Base-by-base conservation (phyloP, 2,329 filamentous ascomycete genomes). In the Paraconiothyrium sp. region DNA sequence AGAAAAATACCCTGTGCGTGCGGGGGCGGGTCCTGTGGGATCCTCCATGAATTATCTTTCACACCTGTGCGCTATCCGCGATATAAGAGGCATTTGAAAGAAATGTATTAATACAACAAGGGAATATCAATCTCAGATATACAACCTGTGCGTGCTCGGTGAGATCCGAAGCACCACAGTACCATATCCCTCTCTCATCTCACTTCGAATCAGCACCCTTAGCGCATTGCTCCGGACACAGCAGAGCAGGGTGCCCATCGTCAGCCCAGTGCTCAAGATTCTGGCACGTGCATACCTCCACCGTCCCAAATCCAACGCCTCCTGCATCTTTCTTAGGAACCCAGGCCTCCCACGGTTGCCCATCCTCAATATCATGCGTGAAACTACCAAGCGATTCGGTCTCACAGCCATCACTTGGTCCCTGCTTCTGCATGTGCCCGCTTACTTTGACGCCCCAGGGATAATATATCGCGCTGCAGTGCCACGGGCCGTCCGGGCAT, bases 361-460 rank as follows among this genome's bases (percentile, higher is more conserved):
- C 22, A 24, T 48, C 46, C 46, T 48, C 46, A 47, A 47, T 47
- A 10, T 48, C 46, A 16, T 48, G 46, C 46, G 46, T 48, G 22
- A 24, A 48, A 13, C 22, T 30, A 3, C 46, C 46, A n/a, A 48
- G 16, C 22, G 22, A 10, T 22, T 24, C 46, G 22, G 46, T 48
- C 22, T 48, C 46, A 22, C 46, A 48, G 22, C 22, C 22, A 24
- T 48, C 22, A 24, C 13, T 48, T 14, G 22, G 46, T 4, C 22
- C 10, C 5, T 27, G 46, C 46, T 48, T 48, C 13, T 48, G 46
- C 22, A 48, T 27, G 22, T 48, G 46, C 22, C 46, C 46, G 24
- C 46, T 48, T 22, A 48, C 27, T 30, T 48, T 48, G 22, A 48
- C 46, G 22, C 46, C 46, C 46, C 46, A 48, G 10, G 46, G 46